Percentiles rank a stretch among this genome's conserved stretches.
phyloP scores from a whole-genome alignment of 2,329 filamentous ascomycete genomes.

The Fusarium graminum region DNA sequence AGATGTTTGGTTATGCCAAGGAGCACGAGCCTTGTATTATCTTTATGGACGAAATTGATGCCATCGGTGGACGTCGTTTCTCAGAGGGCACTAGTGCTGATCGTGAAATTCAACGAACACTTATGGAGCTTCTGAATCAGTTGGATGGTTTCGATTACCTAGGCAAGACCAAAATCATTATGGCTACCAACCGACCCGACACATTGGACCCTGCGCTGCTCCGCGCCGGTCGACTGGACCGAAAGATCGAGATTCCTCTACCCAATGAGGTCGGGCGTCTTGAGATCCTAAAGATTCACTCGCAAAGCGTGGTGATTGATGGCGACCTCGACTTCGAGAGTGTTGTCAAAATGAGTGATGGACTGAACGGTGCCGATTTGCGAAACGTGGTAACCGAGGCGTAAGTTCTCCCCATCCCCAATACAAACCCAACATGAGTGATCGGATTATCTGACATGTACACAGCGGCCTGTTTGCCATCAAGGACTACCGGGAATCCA shows the following conservation, averaged over 20 bases:
- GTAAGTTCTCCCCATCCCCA: constrained; percentile 70
- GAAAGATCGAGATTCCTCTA: constrained; percentile 97
- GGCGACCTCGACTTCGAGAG: constrained; percentile 99
- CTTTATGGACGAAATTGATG: constrained; percentile 99
- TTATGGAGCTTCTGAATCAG: constrained; percentile 99
- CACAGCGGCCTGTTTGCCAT: constrained; percentile 92
- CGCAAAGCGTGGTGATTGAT: constrained; percentile 85
- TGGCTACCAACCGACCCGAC: constrained; percentile 98
- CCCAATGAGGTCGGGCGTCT: constrained; percentile 96
- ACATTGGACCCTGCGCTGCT: constrained; percentile 94
- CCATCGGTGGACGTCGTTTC: constrained; percentile 95
- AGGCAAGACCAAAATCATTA: constrained; percentile 99
- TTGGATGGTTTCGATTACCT: constrained; percentile 99
- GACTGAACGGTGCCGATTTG: constrained; percentile 96
- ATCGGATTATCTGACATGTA: constrained; percentile 47
- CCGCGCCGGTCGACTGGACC: constrained; percentile 91
- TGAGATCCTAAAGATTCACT: constrained; percentile 98
- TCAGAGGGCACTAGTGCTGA: constrained; percentile 98
- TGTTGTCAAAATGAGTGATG: constrained; percentile 99
- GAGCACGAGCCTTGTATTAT: constrained; percentile 99
- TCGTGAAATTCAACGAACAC: constrained; percentile 95
- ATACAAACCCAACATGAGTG: neutral
- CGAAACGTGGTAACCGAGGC: constrained; percentile 98
- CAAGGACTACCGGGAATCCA: constrained; percentile 95
- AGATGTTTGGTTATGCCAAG: constrained; percentile 99